Evolutionary conservation across 257 asterid genomes (phyloP), one percentile per base, ranked within the genome.

Genomic region (Eucommia ulmoides): DNA sequence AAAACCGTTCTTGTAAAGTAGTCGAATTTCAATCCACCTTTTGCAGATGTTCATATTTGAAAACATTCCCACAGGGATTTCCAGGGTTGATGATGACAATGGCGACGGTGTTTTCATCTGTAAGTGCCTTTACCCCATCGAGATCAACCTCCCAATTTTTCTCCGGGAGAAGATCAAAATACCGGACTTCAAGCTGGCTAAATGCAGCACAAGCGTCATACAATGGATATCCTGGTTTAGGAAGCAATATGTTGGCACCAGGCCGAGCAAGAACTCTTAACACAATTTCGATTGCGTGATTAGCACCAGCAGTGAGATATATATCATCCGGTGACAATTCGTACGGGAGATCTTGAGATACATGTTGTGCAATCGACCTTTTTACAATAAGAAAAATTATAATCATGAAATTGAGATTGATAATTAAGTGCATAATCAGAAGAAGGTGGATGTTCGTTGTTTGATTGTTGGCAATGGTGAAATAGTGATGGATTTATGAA

Each of bases 31-130:
- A 8, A 51, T 53, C 15, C 50, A 81, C 94, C 94, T 88, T 60
- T 67, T 79, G 59, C 7, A 88, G 67, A 67, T 88, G 95, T 22
- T 65, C 72, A 50, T 74, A 65, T 1, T 73, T 53, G 44, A 80
- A 83, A 11, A 88, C 97, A 51, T 71, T 88, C 46, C 97, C 97
- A 67, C 97, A 88, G 1, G 97, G 97, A 72, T 83, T 88, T 9
- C 95, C 97, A 0, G 94, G 97, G 66, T 88, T 88, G 50, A 88
- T 88, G 58, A 83, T 52, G 11, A 77, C 95, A 35, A 88, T 64
- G 3, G 79, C 94, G 2, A 83, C 68, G 0, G 97, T 88, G n/a
- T 81, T 84, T 44, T 68, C 76, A 64, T 88, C 95, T 0, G 88
- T 93, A 19, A 83, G 74, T 23, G 73, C 69, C 69, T 81, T 81